Conservation (phyloP, 2,329 filamentous ascomycete genomes). For the Microascus cirrosus region DNA sequence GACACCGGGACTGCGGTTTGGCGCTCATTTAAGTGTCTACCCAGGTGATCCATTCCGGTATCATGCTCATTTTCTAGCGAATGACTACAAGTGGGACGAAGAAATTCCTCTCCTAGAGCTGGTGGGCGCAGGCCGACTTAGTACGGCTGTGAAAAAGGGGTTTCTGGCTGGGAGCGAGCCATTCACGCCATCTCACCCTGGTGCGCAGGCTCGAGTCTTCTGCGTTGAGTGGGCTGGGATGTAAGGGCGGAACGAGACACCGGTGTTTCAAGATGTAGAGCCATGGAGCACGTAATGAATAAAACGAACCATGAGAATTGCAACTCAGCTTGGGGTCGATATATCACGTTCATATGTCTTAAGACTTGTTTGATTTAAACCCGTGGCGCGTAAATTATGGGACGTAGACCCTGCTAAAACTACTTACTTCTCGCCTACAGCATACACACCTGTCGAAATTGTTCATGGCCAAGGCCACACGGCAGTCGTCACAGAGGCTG, state of each 20-base stretch:
- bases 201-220: constrained; percentile 52
- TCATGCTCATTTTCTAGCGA: constrained; percentile 87
- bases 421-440: constrained; percentile 76
- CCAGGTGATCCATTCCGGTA: constrained; percentile 90
- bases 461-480: constrained; percentile 88
- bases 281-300: background rate
- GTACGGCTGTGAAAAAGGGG: constrained; percentile 92
- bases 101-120: constrained; percentile 76
- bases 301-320: background rate
- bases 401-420: constrained; percentile 86
- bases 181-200: constrained; percentile 8
- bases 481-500: constrained; percentile 87
- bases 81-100: constrained; percentile 78
- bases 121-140: constrained; percentile 74
- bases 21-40: constrained; percentile 88
- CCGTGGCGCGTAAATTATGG: constrained; percentile 33
- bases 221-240: constrained; percentile 92
- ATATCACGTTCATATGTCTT: no score
- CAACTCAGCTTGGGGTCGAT: background rate
- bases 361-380: background rate
- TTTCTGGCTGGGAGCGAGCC: constrained; percentile 69
- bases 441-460: constrained; percentile 97
- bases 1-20: constrained; percentile 86
- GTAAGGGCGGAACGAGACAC: constrained; percentile 32
- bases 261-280: background rate